Conservation (phyloP, 257 asterid genomes). For the Capsicum pubescens region DNA sequence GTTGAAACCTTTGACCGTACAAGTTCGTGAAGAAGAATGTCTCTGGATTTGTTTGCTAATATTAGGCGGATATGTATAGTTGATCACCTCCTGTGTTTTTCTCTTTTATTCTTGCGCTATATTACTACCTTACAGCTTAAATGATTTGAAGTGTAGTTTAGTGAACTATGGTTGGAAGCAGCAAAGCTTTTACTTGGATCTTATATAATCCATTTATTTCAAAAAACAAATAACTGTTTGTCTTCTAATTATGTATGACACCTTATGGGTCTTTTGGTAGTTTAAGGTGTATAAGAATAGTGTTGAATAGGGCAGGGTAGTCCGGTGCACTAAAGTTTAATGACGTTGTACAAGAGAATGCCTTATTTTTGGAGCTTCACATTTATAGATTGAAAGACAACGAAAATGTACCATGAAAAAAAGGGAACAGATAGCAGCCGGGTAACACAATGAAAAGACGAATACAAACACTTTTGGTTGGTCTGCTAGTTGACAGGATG, state of each 20-base stretch:
- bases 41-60: not conserved
- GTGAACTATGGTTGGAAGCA: not conserved
- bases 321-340: not conserved
- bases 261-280: no score
- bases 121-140: not conserved
- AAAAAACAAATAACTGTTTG: not conserved
- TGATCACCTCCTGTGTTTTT: not conserved
- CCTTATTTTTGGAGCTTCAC: not conserved
- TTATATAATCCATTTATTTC: not conserved
- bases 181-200: not conserved
- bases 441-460: not conserved
- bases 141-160: not conserved
- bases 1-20: not conserved
- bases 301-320: no score
- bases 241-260: not conserved
- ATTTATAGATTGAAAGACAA: not conserved
- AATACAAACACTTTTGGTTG: not conserved
- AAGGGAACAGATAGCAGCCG: not conserved
- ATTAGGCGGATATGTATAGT: not conserved
- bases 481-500: not conserved
- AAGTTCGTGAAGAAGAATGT: not conserved
- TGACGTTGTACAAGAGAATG: conserved; percentile 8
- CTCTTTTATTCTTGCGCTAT: not conserved
- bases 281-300: no score
- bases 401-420: not conserved